Conservation (phyloP, 192 early-diverging fungal species). For the Mortierella antarctica region DNA sequence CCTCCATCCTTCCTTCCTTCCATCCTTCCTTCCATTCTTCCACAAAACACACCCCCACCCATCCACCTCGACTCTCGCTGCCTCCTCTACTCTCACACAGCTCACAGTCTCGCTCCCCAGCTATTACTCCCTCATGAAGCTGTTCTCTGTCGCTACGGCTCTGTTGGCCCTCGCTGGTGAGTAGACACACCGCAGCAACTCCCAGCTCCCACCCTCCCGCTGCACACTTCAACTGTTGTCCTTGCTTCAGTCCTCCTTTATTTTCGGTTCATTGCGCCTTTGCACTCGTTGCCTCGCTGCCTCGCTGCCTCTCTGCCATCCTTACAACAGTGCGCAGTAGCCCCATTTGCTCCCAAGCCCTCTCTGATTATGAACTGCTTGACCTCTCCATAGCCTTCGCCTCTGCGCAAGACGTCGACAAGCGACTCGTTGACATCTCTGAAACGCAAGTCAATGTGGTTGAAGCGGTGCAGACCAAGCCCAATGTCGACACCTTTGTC, state of each 20-base stretch:
- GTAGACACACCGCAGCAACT: neutral
- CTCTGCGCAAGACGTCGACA: constrained; percentile 44
- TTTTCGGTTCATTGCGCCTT: neutral
- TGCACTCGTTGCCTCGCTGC: too few species aligned
- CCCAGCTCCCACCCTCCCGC: neutral
- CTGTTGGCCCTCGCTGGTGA: constrained; percentile 35
- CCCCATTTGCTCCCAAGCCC: neutral
- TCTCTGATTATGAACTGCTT: neutral
- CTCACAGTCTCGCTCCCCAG: neutral
- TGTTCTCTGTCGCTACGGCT: constrained; percentile 42
- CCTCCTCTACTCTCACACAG: too few species aligned
- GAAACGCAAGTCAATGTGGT: constrained; percentile 41
- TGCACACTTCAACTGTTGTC: neutral
- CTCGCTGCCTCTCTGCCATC: too few species aligned
- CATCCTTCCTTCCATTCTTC: too few species aligned
- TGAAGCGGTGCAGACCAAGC: constrained; percentile 40
- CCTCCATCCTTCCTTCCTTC: neutral
- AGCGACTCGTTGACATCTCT: constrained; percentile 53
- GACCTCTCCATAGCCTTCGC: constrained; percentile 19
- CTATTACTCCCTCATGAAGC: constrained; percentile 20
- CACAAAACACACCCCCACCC: too few species aligned
- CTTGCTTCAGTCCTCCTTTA: neutral
- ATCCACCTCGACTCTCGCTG: too few species aligned
- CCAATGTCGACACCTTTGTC: constrained; percentile 57
- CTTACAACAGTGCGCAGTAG: neutral